Percentiles rank a stretch among this genome's conserved stretches.
Evolutionary conservation across 805 yeast genomes (phyloP).

Genomic region (Teunomyces lycoperdinae): DNA sequence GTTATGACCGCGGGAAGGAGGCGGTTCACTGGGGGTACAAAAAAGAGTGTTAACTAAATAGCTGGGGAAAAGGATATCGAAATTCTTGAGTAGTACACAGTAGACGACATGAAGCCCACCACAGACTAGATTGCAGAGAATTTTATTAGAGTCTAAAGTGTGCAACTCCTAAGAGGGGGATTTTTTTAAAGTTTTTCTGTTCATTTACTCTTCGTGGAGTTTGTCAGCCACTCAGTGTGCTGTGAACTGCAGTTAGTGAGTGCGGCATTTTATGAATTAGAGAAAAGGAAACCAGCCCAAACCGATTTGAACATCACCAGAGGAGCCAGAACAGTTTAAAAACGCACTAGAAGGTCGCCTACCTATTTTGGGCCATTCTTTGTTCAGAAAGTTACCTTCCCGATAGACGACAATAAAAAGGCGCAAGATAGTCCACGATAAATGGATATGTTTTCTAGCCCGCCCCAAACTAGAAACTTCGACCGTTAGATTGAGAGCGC

Average conservation of each 20-base stretch:
- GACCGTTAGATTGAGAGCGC: not conserved
- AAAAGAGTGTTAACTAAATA: not conserved
- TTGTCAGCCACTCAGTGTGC: not conserved
- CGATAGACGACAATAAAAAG: not conserved
- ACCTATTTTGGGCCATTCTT: not conserved
- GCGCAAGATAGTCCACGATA: not conserved
- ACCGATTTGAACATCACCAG: not conserved
- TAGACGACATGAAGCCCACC: too few species aligned
- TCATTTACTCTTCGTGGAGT: not conserved
- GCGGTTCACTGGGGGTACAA: not conserved
- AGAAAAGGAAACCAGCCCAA: not conserved
- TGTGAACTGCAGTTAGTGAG: not conserved
- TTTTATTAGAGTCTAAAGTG: not conserved
- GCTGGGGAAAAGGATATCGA: not conserved
- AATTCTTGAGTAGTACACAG: too few species aligned
- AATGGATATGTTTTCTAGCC: not conserved
- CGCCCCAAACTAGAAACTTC: not conserved
- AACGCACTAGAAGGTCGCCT: not conserved
- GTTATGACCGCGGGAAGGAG: not conserved
- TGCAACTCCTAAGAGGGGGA: not conserved
- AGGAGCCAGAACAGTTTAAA: not conserved
- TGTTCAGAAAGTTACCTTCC: too few species aligned
- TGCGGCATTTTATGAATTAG: not conserved
- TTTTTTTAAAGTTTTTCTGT: not conserved
- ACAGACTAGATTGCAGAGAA: not conserved